A percentile compares a stretch with the other conserved stretches of the same genome.
Conservation (phyloP, 2,329 filamentous ascomycete genomes). For the Clonostachys solani region DNA sequence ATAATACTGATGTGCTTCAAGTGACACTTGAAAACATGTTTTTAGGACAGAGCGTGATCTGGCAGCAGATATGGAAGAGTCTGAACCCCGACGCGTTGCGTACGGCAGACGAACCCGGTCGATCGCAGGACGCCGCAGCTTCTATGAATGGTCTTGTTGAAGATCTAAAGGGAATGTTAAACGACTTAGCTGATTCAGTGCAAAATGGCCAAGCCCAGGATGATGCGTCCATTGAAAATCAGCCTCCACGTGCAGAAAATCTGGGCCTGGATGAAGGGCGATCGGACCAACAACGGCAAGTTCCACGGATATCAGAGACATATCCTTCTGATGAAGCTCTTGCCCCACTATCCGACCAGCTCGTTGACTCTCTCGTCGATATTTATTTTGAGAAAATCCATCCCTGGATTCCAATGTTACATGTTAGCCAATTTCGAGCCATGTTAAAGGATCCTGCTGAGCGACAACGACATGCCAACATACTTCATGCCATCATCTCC, state of each 20-base stretch:
- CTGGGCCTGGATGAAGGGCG: neutral
- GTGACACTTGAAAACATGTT: slow-evolving; percentile 28
- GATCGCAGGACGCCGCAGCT: neutral
- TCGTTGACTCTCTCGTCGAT: slow-evolving; percentile 24
- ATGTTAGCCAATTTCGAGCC: slow-evolving; percentile 16
- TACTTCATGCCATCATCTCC: slow-evolving; percentile 28
- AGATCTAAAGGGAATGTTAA: neutral
- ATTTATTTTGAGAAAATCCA: slow-evolving; percentile 29
- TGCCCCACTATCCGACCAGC: slow-evolving; percentile 13
- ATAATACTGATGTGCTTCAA: too few species aligned
- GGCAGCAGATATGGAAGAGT: slow-evolving; percentile 22
- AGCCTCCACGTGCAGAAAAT: neutral
- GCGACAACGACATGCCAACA: slow-evolving; percentile 13
- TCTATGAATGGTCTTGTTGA: neutral
- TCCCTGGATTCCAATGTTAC: slow-evolving; percentile 26
- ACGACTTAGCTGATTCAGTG: neutral
- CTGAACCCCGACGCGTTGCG: neutral
- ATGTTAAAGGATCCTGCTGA: slow-evolving; percentile 10
- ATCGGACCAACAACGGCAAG: too few species aligned
- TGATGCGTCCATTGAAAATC: too few species aligned
- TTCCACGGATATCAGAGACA: too few species aligned
- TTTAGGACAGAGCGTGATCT: slow-evolving; percentile 26
- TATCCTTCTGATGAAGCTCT: neutral
- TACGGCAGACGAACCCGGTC: neutral
- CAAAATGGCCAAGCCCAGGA: too few species aligned